A percentile compares a stretch with the other conserved stretches of the same genome.
Conservation (phyloP, 2,329 filamentous ascomycete genomes). For the Pseudogymnoascus verrucosus region DNA sequence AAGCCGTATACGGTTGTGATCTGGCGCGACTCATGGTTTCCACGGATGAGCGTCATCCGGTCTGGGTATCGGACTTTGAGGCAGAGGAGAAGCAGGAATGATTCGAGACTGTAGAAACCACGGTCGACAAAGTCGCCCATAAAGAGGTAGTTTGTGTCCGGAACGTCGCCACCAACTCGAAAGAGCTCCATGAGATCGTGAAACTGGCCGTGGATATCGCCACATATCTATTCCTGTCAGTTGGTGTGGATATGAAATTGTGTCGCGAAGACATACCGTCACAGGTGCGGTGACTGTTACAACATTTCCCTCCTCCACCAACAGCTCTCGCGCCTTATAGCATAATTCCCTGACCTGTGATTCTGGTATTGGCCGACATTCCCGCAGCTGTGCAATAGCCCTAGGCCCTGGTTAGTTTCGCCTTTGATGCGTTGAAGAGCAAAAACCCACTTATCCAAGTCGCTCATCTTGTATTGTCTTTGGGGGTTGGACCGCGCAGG, state of each 20-base stretch:
- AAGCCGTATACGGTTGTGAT: slow-evolving; percentile 99
- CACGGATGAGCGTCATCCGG: slow-evolving; percentile 95
- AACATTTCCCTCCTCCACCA: slow-evolving; percentile 97
- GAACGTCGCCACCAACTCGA: slow-evolving; percentile 95
- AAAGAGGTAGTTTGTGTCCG: slow-evolving; percentile 98
- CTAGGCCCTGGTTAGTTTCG: slow-evolving; percentile 37
- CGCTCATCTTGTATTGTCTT: slow-evolving; percentile 58
- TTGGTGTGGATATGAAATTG: neutral
- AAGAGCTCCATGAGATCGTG: slow-evolving; percentile 99
- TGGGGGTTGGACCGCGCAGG: slow-evolving; percentile 3
- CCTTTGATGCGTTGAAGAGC: slow-evolving; percentile 7
- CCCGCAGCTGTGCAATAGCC: slow-evolving; percentile 89
- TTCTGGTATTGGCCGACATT: slow-evolving; percentile 93
- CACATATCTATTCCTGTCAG: slow-evolving; percentile 51
- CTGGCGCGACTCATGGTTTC: slow-evolving; percentile 97
- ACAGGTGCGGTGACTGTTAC: slow-evolving; percentile 92
- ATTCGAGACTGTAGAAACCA: slow-evolving; percentile 98
- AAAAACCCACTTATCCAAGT: slow-evolving; percentile 70
- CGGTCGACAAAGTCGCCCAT: slow-evolving; percentile 99
- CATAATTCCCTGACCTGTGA: slow-evolving; percentile 91
- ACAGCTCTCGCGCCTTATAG: slow-evolving; percentile 89
- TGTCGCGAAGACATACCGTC: slow-evolving; percentile 50
- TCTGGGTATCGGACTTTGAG: slow-evolving; percentile 97
- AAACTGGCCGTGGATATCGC: slow-evolving; percentile 98
- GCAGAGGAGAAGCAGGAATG: slow-evolving; percentile 88